Percentiles rank a stretch among this genome's conserved stretches.
Conservation (phyloP, 345 rosid genomes). For the Linum trigynum region DNA sequence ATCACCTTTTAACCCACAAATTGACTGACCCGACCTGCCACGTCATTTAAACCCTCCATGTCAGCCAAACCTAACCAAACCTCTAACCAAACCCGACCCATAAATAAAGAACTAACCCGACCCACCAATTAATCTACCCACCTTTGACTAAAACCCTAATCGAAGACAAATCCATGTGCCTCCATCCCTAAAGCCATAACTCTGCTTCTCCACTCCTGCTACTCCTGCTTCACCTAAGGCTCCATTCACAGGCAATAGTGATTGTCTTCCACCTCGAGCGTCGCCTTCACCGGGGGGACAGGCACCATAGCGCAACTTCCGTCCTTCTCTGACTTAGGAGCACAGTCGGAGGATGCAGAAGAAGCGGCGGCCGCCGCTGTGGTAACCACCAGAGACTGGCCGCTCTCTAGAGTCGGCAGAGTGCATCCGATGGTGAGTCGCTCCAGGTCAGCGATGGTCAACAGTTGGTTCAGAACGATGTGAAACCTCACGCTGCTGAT, state of each 20-base stretch:
- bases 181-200: no score
- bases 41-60: no score
- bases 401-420: not conserved
- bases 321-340: constrained; percentile 7
- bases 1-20: no score
- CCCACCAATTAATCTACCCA: no score
- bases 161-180: no score
- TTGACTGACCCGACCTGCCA: no score
- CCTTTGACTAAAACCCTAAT: no score
- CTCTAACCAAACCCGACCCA: no score
- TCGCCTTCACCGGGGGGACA: constrained; percentile 15
- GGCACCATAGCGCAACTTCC: constrained; percentile 18
- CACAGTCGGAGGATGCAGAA: constrained; percentile 8
- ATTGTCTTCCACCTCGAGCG: constrained; percentile 29
- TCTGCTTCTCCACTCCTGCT: no score
- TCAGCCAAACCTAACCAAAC: no score
- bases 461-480: constrained; percentile 39
- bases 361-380: not conserved
- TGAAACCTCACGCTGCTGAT: constrained; percentile 41
- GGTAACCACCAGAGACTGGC: not conserved
- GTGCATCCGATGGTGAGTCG: not conserved
- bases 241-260: constrained; percentile 19
- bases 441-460: constrained; percentile 31
- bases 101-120: no score
- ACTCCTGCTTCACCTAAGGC: not conserved